Evolutionary conservation across 2,329 filamentous ascomycete species (phyloP), one percentile per base, ranked within the genome.

Genomic region (Xylariaceae sp.): DNA sequence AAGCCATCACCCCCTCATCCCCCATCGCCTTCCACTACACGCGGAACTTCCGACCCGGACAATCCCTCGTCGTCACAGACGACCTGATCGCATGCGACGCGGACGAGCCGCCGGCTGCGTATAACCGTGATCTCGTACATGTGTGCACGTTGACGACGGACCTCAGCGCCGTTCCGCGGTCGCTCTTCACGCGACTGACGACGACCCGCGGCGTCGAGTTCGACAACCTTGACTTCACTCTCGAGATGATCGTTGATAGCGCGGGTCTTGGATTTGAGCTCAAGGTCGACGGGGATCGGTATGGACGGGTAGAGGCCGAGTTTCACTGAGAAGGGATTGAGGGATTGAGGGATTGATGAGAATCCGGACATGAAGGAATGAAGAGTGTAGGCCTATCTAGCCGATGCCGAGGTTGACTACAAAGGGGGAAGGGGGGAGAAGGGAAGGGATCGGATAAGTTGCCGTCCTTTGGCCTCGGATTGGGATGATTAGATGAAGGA

Each of bases 1-100:
- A 89, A 62, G 81, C 87, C 39, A 80, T 91, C 39, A 90, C 86
- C 6, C 85, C 88, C n/a, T 74, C 83, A 0, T 78, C 81, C 1
- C 88, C 88, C 0, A 86, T 91, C 55, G 87, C 86, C 2, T 91
- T 92, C 72, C 88, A 91, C 74, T 92, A 91, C 72, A 91, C 88
- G 2, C 85, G 88, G 58, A 92, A 91, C 70, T 92, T 92, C 73
- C 82, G 87, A 1, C 87, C 87, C 0, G 85, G 86, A 0, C 88
- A 91, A 70, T 88, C 85, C 0, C 79, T 91, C 5, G 72, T 89
- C 3, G 88, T 92, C 4, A 88, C 88, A 50, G 88, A 92, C 70
- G 88, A 92, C 64, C 74, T 92, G 39, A 89, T 91, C 57, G 87
- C 86, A 3, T 89, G 85, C 63, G 86, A 88, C 54, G 78, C 80